phyloP scores from a whole-genome alignment of 2,329 filamentous ascomycete species.

The Tolypocladium paradoxum region DNA sequence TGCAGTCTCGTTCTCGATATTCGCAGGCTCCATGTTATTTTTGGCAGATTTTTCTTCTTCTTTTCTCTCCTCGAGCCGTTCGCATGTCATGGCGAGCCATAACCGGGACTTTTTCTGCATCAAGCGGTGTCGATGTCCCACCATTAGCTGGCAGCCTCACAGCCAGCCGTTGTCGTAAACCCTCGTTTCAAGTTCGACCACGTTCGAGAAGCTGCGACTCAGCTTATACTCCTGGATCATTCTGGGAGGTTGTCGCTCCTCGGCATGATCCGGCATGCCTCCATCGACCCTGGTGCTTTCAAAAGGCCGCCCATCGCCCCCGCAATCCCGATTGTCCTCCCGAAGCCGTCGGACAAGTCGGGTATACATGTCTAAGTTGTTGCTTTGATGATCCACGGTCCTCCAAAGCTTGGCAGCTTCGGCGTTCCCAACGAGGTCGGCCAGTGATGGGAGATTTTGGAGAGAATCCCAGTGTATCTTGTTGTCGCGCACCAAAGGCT shows the following conservation, averaged over 20 bases:
- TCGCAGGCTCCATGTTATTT: background rate
- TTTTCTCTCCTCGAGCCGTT: background rate
- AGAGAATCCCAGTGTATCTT: constrained; percentile 19
- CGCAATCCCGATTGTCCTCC: background rate
- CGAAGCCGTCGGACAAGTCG: constrained; percentile 1
- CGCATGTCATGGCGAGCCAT: background rate
- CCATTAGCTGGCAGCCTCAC: background rate
- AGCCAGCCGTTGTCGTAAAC: constrained; percentile 1
- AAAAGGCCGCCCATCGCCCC: background rate
- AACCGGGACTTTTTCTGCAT: background rate
- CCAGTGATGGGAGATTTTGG: constrained; percentile 15
- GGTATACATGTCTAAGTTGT: constrained; percentile 12
- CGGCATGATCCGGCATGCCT: constrained; percentile 8
- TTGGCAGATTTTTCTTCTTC: background rate
- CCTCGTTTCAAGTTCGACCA: background rate
- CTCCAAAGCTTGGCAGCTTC: background rate
- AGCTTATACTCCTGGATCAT: background rate
- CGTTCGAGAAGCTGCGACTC: background rate
- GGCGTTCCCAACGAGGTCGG: constrained; percentile 4
- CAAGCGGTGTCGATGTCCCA: background rate
- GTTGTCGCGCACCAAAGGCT: constrained; percentile 12
- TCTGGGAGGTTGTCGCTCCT: constrained; percentile 9
- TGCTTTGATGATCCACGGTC: constrained; percentile 3
- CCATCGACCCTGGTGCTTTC: constrained; percentile 3
- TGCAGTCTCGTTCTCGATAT: background rate